A percentile compares a stretch with the other conserved stretches of the same genome.
Conservation (phyloP, 2,329 filamentous ascomycete genomes). For the Alternaria sp. region DNA sequence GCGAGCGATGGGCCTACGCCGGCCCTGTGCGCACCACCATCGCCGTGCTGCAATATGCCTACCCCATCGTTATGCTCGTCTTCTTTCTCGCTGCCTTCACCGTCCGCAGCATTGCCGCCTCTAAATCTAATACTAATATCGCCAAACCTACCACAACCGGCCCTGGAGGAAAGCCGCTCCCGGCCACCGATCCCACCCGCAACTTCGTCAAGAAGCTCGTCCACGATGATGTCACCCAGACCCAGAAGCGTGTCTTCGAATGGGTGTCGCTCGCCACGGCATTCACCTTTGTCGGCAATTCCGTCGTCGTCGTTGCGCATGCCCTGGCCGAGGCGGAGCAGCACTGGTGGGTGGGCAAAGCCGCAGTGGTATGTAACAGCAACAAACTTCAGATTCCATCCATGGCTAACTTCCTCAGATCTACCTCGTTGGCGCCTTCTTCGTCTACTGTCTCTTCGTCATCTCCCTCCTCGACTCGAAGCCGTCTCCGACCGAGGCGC, state of each 20-base stretch:
- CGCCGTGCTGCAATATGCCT: conserved; percentile 61
- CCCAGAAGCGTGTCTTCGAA: conserved; percentile 74
- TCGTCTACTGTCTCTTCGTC: conserved; percentile 84
- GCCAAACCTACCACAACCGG: conserved; percentile 64
- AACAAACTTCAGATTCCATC: background rate
- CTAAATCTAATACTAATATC: conserved; percentile 53
- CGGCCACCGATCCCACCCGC: conserved; percentile 62
- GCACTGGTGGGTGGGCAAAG: conserved; percentile 83
- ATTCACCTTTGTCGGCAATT: conserved; percentile 77
- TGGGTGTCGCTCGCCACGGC: conserved; percentile 75
- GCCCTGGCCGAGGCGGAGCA: conserved; percentile 70
- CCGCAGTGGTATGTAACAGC: conserved; percentile 68
- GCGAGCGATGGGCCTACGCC: conserved; percentile 28
- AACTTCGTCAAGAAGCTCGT: conserved; percentile 55
- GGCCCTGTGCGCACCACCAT: conserved; percentile 22
- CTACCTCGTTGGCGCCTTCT: conserved; percentile 83
- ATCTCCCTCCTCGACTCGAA: conserved; percentile 86
- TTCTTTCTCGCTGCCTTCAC: conserved; percentile 70
- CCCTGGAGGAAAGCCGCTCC: conserved; percentile 88
- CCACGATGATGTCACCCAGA: conserved; percentile 66
- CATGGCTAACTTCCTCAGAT: conserved; percentile 62
- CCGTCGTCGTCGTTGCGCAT: conserved; percentile 74
- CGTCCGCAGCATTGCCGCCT: conserved; percentile 63
- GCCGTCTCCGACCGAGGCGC: conserved; percentile 79
- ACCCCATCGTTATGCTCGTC: conserved; percentile 68